Base-by-base conservation (phyloP, 2,329 filamentous ascomycete genomes). In the Geosmithia putterillii region DNA sequence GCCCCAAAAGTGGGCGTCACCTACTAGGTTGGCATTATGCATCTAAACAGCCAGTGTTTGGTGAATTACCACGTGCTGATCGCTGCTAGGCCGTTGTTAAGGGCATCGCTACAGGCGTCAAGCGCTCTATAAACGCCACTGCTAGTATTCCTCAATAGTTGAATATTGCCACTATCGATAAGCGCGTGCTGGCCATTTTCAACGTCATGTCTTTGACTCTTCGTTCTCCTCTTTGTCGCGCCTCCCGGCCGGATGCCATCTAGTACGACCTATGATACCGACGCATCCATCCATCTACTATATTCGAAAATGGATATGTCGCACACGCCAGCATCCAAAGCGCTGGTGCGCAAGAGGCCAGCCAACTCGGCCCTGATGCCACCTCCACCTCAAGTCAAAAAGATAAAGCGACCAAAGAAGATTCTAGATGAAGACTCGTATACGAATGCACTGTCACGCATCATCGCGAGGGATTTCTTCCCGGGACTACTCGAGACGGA, bases 401-500 rank as follows among this genome's bases (percentile, higher is more conserved):
- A 87, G 46, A 94, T 95, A 56, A 95, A 95, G 64, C 77, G 92
- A 42, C 92, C 92, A 0, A 80, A 82, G 48, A 84, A 83, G 48
- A 80, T 95, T 22, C 76, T 98, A 22, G 87, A 95, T 60, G 92
- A 98, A 70, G 90, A 98, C 52, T 80, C 83, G 43, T 98, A 98
- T 62, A 92, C 87, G 2, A 80, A 88, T 45, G 84, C 86, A 1
- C 71, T 98, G 22, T 95, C 89, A 0, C 83, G 92, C 52, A 96
- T 98, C 57, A 95, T 98, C 49, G 86, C 87, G 9, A 81, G 92
- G 50, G 92, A 98, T 69, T 98, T 94, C 69, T 98, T 96, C 55
- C 92, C 92, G 0, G 92, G 90, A 0, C 71, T 98, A 0, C 67
- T 89, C 4, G 88, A 96, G 59, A 81, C 81, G 14, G 81, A 94